A percentile compares a stretch with the other conserved stretches of the same genome.
phyloP scores from a whole-genome alignment of 192 early-diverging fungal genomes.

The Linnemannia schmuckeri region DNA sequence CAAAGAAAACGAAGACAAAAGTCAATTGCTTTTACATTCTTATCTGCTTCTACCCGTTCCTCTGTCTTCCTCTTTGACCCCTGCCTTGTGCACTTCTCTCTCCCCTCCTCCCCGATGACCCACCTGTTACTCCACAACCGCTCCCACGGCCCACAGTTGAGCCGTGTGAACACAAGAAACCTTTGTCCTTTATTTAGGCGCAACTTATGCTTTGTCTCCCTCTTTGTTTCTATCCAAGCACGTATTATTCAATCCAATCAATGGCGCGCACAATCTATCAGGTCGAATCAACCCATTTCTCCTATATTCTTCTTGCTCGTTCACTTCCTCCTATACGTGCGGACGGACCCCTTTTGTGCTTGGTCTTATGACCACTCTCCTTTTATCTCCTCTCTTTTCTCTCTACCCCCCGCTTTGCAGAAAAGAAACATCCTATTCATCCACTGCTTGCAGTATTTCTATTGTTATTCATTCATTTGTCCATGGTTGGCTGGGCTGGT shows the following conservation, averaged over 20 bases:
- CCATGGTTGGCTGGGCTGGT: not conserved
- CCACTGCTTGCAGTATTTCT: no score
- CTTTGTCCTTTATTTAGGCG: not conserved
- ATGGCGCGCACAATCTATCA: not conserved
- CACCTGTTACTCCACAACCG: not conserved
- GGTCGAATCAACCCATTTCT: not conserved
- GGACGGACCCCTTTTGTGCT: constrained; percentile 17
- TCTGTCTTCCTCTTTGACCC: not conserved
- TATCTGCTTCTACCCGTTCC: not conserved
- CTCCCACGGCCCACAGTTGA: constrained; percentile 6
- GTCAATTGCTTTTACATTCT: not conserved
- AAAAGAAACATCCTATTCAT: no score
- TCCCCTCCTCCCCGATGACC: not conserved
- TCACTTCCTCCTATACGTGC: not conserved
- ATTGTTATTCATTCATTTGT: not conserved
- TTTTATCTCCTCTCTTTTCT: not conserved
- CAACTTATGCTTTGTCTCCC: not conserved
- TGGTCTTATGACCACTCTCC: not conserved
- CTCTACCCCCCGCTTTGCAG: no score
- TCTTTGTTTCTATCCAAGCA: not conserved
- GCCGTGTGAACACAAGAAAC: not conserved
- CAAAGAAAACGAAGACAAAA: not conserved
- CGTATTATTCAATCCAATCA: not conserved
- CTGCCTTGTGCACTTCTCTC: not conserved
- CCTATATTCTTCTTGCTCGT: no score